Evolutionary conservation across 208 protist species (phyloP), one percentile per base, ranked within the genome.

Genomic region (Trypanosoma boissoni): DNA sequence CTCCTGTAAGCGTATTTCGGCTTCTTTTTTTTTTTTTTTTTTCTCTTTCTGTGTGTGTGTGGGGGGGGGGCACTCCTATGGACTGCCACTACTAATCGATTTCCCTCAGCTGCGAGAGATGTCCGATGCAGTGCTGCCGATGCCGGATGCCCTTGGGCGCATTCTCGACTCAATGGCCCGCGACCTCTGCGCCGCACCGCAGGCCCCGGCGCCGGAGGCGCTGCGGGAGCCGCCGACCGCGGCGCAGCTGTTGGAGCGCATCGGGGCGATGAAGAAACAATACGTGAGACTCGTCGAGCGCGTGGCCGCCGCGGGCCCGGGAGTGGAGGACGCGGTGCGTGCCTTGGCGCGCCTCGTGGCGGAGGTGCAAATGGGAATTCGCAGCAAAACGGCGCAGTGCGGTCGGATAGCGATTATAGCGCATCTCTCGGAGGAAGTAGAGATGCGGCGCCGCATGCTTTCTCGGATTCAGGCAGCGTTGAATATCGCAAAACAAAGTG

Each of bases 321-420:
- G 44, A 28, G 32, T 42, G 59, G 12, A 29, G 9, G 3, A 28
- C 2, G 31, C 29, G 0, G 10, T 43, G 52, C 51, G 2, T 6
- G 18, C 23, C 20, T 50, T 68, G 23, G 50, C 49, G 52, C n/a
- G 10, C 21, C 39, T 37, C 1, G 58, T 68, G 5, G 70, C 36
- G 4, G 20, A 7, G n/a, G 44, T 91, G 31, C 83, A 87, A 55
- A 39, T 14, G 5, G 83, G 74, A 23, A 85, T 91, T 24, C 79
- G 83, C 54, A 66, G 46, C 10, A 86, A 87, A 41, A 26, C 74
- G 18, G 59, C 60, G 18, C 80, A 87, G 66, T 73, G 62, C 9
- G 73, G 48, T 9, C 74, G 80, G 2, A 50, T 91, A 4, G 61
- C 59, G 14, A n/a, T 91, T n/a, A 52, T 82, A 5, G 58, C 78